A percentile compares a stretch with the other conserved stretches of the same genome.
phyloP scores from a whole-genome alignment of 257 asterid genomes.

The Scutellaria barbata region DNA sequence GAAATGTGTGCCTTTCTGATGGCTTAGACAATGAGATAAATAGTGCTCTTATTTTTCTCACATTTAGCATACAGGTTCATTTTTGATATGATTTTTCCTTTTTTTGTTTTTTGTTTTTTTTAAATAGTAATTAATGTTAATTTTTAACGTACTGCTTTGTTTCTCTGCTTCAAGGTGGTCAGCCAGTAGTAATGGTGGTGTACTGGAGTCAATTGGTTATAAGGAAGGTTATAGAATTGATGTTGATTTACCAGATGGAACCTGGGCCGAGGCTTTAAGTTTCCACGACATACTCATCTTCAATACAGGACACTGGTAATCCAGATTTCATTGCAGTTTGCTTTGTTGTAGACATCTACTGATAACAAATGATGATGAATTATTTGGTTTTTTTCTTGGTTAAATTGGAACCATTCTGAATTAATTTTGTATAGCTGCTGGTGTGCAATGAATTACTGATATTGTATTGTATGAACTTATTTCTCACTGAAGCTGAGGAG shows the following conservation, averaged over 20 bases:
- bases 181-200: slow-evolving; percentile 62
- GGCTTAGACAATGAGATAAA: slow-evolving; percentile 5
- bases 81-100: not conserved
- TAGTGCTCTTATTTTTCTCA: slow-evolving; percentile 14
- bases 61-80: slow-evolving; percentile 17
- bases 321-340: slow-evolving; percentile 8
- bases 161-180: slow-evolving; percentile 66
- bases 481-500: slow-evolving; percentile 28
- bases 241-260: slow-evolving; percentile 89
- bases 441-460: slow-evolving; percentile 13
- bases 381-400: slow-evolving; percentile 13
- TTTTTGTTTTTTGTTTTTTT: too few species aligned
- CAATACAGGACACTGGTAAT: slow-evolving; percentile 96
- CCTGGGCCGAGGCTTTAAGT: slow-evolving; percentile 77
- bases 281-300: slow-evolving; percentile 85
- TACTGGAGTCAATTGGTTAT: slow-evolving; percentile 85
- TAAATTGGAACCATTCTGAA: slow-evolving; percentile 16
- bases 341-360: slow-evolving; percentile 16
- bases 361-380: not conserved
- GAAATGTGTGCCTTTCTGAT: slow-evolving; percentile 20
- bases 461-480: slow-evolving; percentile 2
- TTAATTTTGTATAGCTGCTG: slow-evolving; percentile 5
- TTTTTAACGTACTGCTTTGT: slow-evolving; percentile 28
- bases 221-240: slow-evolving; percentile 89
- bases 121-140: not conserved